phyloP scores from a whole-genome alignment of 306 rosid genomes.

The Cucumis melo region DNA sequence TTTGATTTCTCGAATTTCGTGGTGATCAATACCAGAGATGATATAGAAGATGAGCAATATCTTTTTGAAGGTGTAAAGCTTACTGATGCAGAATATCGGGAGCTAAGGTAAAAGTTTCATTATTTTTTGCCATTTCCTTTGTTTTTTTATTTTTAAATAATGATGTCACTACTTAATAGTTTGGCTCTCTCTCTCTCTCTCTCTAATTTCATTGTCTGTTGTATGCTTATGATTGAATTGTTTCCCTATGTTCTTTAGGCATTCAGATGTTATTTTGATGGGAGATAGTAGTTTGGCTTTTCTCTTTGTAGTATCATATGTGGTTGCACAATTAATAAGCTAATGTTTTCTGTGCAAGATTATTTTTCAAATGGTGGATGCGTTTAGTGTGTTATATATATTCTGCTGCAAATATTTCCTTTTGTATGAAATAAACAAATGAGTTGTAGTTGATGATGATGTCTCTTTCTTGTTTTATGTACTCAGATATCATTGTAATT shows the following conservation, averaged over 20 bases:
- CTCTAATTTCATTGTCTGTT: background rate
- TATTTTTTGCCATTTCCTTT: background rate
- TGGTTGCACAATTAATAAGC: background rate
- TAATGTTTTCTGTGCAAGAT: background rate
- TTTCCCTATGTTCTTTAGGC: background rate
- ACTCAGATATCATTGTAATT: background rate
- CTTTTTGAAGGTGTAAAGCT: conserved; percentile 64
- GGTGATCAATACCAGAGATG: conserved; percentile 44
- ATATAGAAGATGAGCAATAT: conserved; percentile 86
- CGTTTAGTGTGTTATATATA: background rate
- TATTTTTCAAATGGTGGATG: background rate
- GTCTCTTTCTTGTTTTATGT: background rate
- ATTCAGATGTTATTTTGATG: background rate
- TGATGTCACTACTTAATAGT: background rate
- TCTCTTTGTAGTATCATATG: background rate
- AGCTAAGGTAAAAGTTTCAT: conserved; percentile 35
- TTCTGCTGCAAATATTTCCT: background rate
- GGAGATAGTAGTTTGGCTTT: background rate
- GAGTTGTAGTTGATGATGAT: background rate
- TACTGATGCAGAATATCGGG: conserved; percentile 51
- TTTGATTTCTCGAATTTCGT: background rate
- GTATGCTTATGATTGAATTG: background rate
- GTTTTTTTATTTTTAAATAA: background rate
- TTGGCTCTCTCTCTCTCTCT: background rate
- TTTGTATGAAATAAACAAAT: background rate